Percentiles rank a stretch among this genome's conserved stretches.
Evolutionary conservation across 2,329 filamentous ascomycete genomes (phyloP).

Genomic region (Penicillium glabrum): DNA sequence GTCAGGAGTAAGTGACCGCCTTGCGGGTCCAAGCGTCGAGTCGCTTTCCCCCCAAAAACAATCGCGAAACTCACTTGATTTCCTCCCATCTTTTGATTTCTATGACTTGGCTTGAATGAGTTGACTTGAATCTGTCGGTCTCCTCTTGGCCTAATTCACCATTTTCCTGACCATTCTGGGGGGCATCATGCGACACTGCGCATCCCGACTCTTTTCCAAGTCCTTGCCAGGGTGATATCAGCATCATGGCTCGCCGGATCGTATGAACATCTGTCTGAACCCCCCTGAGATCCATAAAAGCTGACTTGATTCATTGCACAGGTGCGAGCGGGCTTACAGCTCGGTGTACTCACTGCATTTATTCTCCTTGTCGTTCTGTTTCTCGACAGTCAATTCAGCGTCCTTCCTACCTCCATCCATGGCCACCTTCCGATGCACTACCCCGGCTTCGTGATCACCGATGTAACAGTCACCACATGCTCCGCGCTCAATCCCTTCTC

Average conservation of each 20-base stretch:
- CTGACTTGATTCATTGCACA: constrained; percentile 26
- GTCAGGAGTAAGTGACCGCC: constrained; percentile 32
- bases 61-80: neutral
- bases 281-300: neutral
- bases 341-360: constrained; percentile 64
- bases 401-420: constrained; percentile 82
- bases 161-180: constrained; percentile 8
- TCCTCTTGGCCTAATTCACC: constrained; percentile 23
- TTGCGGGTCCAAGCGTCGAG: constrained; percentile 22
- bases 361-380: constrained; percentile 73
- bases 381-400: constrained; percentile 84
- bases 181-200: constrained; percentile 35
- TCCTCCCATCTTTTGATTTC: constrained; percentile 6
- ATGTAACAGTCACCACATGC: constrained; percentile 76
- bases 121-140: constrained; percentile 29
- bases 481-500: constrained; percentile 72
- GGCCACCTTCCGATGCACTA: constrained; percentile 84
- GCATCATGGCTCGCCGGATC: constrained; percentile 45
- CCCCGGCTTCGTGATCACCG: constrained; percentile 79
- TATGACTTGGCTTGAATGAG: constrained; percentile 26
- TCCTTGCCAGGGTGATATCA: constrained; percentile 30
- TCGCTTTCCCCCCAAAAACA: constrained; percentile 14
- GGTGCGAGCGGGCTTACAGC: constrained; percentile 71
- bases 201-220: constrained; percentile 24
- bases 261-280: constrained; percentile 26